phyloP scores from a whole-genome alignment of 768 basidiomycete genomes.

The Amanita rimosa region DNA sequence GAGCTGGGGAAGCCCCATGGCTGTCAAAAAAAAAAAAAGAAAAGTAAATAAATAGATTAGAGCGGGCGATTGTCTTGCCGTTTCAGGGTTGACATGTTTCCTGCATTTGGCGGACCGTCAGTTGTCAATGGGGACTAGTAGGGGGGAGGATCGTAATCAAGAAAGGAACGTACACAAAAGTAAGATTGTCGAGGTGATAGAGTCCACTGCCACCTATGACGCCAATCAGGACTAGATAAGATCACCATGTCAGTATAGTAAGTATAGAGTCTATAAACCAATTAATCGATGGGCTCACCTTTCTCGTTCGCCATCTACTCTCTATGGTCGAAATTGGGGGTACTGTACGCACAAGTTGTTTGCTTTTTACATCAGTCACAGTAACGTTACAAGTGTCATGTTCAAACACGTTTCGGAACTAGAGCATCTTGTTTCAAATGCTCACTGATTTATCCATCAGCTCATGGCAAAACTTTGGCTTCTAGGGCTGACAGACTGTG shows the following conservation, averaged over 20 bases:
- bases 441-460: too few relatives aligned
- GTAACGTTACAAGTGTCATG: too few relatives aligned
- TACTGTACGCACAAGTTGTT: too few relatives aligned
- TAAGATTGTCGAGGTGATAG: conserved; percentile 89
- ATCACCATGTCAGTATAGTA: not conserved
- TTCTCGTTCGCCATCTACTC: not conserved
- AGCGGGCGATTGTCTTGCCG: conserved; percentile 39
- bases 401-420: too few relatives aligned
- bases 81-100: conserved; percentile 68
- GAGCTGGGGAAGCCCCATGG: conserved; percentile 92
- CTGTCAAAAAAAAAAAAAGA: conserved; percentile 22
- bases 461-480: too few relatives aligned
- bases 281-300: not conserved
- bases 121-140: not conserved
- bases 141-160: not conserved
- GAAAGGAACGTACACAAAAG: conserved; percentile 54
- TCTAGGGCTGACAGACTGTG: too few relatives aligned
- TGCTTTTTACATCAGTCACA: too few relatives aligned
- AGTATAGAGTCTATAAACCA: not conserved
- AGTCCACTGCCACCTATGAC: conserved; percentile 90
- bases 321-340: too few relatives aligned
- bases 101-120: conserved; percentile 28
- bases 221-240: conserved; percentile 57
- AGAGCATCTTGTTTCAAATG: too few relatives aligned
- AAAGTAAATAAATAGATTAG: not conserved